A percentile compares a stretch with the other conserved stretches of the same genome.
These are phyloP conservation scores for Sicyos baderoa DNA, from an alignment of 306 rosid genomes.

Conservation along the genomic window DNA sequence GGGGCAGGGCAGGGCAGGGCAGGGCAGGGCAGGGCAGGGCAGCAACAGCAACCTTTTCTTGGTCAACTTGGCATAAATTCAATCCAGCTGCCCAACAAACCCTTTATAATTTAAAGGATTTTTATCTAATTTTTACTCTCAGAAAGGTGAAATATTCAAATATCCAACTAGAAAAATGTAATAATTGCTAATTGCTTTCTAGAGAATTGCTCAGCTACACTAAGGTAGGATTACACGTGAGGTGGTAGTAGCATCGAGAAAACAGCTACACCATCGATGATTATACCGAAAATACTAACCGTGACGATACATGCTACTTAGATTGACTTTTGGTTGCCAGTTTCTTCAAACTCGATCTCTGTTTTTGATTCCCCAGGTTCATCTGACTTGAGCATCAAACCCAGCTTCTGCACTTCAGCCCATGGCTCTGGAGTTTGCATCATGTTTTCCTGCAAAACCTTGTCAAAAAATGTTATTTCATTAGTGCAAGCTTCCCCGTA, in stretches of 20 bases:
- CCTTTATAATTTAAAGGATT: no score
- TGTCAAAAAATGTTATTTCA: conserved; percentile 14
- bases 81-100: no score
- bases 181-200: background rate
- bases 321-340: conserved; percentile 6
- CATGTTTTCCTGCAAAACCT: conserved; percentile 57
- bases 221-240: conserved; percentile 14
- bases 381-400: conserved; percentile 30
- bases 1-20: no score
- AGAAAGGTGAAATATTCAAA: no score
- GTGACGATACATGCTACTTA: background rate
- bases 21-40: no score
- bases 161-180: background rate
- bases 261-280: conserved; percentile 11
- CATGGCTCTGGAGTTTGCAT: conserved; percentile 33
- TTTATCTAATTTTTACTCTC: no score
- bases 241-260: conserved; percentile 1
- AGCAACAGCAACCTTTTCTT: no score
- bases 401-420: conserved; percentile 28
- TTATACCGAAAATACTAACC: conserved; percentile 1
- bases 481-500: conserved; percentile 19
- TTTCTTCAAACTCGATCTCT: conserved; percentile 29
- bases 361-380: conserved; percentile 26
- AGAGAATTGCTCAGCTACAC: conserved; percentile 8
- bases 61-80: no score